Evolutionary conservation across 768 basidiomycete genomes (phyloP), one percentile per base, ranked within the genome.

Genomic region (Trametes villosa): DNA sequence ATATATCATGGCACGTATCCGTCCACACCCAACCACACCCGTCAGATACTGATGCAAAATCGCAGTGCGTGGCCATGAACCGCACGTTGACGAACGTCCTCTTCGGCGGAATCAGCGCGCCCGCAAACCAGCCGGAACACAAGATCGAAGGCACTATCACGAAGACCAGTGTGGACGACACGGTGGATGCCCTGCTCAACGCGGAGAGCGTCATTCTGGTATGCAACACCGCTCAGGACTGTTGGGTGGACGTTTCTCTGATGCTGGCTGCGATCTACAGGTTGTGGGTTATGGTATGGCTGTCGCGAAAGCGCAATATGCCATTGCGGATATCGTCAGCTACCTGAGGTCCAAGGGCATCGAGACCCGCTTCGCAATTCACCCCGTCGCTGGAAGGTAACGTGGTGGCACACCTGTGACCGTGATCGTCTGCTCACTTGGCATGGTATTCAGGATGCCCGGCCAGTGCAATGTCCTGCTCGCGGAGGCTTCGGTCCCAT

Each of bases 381-480:
- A 95, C 68, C 93, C 93, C 12, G 93, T 95, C 15, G 93, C 93
- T 41, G 93, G 93, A 53, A 60, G 66, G 70, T 68, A 22, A n/a
- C 18, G 62, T 24, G 30, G 33, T n/a, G 33, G 12, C 11, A 12
- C 20, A 3, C 12, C 18, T 26, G 1, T 6, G 22, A 15, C n/a
- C 13, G 33, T 34, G 13, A 51, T 22, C 50, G 15, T 4, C 4
- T 22, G n/a, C 50, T 58, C 24, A 64, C 38, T 6, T 20, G 9
- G 11, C 5, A 29, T 49, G 4, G 11, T 26, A 22, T 40, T 13
- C 52, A 88, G 93, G 46, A 95, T 95, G 93, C 93, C 93, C 13
- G 93, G 93, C 42, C 91, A 95, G 75, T 93, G 92, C 71, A 95
- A 95, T 67, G 92, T 95, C n/a, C 81, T 95, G 46, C 78, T 95